Percentiles rank a stretch among this genome's conserved stretches.
phyloP scores from a whole-genome alignment of 495 filamentous ascomycete species.

The Xylaria nigripes region DNA sequence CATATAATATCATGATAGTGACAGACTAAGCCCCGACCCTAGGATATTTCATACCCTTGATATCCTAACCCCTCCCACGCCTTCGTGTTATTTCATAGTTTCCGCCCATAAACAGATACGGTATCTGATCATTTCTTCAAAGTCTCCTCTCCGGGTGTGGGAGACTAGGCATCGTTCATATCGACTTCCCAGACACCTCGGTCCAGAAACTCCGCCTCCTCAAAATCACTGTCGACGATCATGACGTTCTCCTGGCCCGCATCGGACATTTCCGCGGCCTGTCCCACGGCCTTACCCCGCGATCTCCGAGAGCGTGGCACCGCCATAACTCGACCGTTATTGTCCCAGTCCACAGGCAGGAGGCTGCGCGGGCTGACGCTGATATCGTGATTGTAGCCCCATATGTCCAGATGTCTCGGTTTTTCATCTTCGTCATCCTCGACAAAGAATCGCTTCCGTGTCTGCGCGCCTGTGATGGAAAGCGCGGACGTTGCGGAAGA shows the following conservation, averaged over 20 bases:
- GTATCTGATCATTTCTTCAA: background rate
- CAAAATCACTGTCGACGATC: slow-evolving; percentile 40
- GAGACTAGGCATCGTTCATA: slow-evolving; percentile 21
- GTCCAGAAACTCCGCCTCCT: slow-evolving; percentile 46
- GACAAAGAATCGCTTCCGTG: slow-evolving; percentile 34
- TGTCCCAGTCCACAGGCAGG: slow-evolving; percentile 13
- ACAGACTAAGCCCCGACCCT: background rate
- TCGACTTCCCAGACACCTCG: slow-evolving; percentile 23
- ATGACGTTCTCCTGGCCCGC: slow-evolving; percentile 33
- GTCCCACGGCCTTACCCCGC: slow-evolving; percentile 6
- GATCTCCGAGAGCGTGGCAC: slow-evolving; percentile 25
- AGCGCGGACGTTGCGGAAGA: background rate
- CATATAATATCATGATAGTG: background rate
- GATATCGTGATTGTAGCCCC: slow-evolving; percentile 19
- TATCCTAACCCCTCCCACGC: background rate
- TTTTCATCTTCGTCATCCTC: slow-evolving; percentile 25
- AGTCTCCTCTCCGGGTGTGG: background rate
- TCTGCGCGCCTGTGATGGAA: slow-evolving; percentile 3
- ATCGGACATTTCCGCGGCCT: slow-evolving; percentile 2
- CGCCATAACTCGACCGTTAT: slow-evolving; percentile 31
- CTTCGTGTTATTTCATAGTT: background rate
- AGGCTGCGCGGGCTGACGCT: slow-evolving; percentile 19
- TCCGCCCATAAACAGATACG: background rate
- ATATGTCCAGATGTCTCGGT: slow-evolving; percentile 2
- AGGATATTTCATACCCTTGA: background rate